A percentile compares a stretch with the other conserved stretches of the same genome.
Conservation (phyloP, 2,329 filamentous ascomycete species). For the Phoma sp. region DNA sequence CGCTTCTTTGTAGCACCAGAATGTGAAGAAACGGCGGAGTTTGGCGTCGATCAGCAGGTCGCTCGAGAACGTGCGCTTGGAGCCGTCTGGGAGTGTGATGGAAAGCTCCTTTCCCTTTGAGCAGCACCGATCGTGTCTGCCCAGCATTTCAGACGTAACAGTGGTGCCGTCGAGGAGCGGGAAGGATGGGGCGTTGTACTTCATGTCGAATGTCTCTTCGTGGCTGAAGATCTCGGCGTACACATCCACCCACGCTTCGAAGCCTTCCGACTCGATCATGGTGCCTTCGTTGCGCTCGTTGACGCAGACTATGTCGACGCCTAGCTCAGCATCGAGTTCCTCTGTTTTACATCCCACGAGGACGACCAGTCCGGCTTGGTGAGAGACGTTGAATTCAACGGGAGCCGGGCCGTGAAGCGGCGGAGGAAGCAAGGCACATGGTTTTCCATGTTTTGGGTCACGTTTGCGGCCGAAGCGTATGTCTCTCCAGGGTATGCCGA, state of each 20-base stretch:
- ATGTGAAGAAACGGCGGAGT: conserved; percentile 74
- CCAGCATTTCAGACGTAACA: conserved; percentile 49
- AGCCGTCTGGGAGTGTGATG: conserved; percentile 45
- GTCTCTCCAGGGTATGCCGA: conserved; percentile 65
- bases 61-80: conserved; percentile 48
- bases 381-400: conserved; percentile 77
- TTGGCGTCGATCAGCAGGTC: conserved; percentile 64
- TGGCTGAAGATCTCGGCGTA: conserved; percentile 73
- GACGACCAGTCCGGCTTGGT: conserved; percentile 77
- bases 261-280: conserved; percentile 66
- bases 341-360: conserved; percentile 59
- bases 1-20: conserved; percentile 81
- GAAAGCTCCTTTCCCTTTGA: conserved; percentile 47
- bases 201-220: conserved; percentile 68
- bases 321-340: conserved; percentile 59
- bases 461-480: conserved; percentile 64
- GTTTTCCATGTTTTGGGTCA: conserved; percentile 58
- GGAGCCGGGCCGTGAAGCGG: conserved; percentile 35
- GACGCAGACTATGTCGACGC: conserved; percentile 78
- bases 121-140: conserved; percentile 53
- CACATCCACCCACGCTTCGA: conserved; percentile 72
- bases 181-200: conserved; percentile 57
- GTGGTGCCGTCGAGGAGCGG: conserved; percentile 51
- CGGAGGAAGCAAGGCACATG: conserved; percentile 53
- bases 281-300: conserved; percentile 71